Evolutionary conservation across 2,329 filamentous ascomycete genomes (phyloP), one percentile per base, ranked within the genome.

Genomic region (Clarireedia monteithiana): DNA sequence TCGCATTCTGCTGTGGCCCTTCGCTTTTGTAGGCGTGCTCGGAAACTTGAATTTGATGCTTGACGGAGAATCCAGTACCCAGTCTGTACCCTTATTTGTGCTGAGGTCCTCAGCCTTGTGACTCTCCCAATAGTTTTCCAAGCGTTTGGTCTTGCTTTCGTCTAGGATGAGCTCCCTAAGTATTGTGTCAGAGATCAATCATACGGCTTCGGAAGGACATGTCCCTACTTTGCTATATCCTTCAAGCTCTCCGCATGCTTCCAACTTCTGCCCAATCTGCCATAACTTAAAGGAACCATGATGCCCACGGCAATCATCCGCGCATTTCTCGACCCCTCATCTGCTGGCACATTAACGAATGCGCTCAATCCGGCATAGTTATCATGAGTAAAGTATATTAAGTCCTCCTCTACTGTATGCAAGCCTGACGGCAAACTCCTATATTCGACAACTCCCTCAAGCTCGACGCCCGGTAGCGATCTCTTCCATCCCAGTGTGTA

Each of bases 361-460:
- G 91, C 91, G 74, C 91, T 96, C 64, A 97, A 78, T 27, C 94
- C 94, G 5, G 91, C 91, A 73, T 91, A 86, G 48, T 82, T 75
- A 59, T 83, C 85, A 68, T 97, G 91, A 45, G 95, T 85, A 70
- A 97, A 99, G 75, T 97, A 99, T 66, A 91, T 89, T 51, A 97
- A 77, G 71, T 99, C 94, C 62, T 91, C 84, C 34, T 85, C 77
- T 20, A 97, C 89, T 56, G 89, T 88, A 73, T 99, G 94, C 50
- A 96, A 73, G 24, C 94, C 94, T 0, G 92, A 97, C 2, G 94
- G 94, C 48, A 99, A 79, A 59, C 90, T 95, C 73, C 96, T 97
- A 80, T 91, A 99, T 73, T 99, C 94, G 66, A 96, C 90, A 24
- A 88, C 84, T 55, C 90, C 90, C 64, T 95, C 89, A 49, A 97